Evolutionary conservation across 768 basidiomycete genomes (phyloP).

Genomic region (Cantharellus cinnabarinus): DNA sequence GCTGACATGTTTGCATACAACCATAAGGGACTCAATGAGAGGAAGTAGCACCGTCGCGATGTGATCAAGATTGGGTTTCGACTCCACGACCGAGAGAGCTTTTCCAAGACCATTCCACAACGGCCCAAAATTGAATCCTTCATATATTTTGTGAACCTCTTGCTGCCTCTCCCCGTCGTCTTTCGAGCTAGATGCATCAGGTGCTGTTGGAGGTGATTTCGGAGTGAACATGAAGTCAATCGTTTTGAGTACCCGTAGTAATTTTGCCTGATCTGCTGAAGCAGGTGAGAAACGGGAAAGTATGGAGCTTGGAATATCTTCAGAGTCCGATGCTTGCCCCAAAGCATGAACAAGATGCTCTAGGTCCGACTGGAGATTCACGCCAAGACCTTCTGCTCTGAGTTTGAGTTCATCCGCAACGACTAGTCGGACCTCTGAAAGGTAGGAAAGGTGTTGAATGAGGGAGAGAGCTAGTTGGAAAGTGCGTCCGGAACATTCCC

Average conservation of each 20-base stretch:
- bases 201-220: constrained; percentile 20
- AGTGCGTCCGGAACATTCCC: constrained; percentile 90
- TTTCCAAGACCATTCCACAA: constrained; percentile 84
- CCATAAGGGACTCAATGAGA: constrained; percentile 92
- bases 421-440: constrained; percentile 74
- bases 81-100: constrained; percentile 67
- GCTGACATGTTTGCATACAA: constrained; percentile 89
- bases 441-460: constrained; percentile 78
- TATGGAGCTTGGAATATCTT: constrained; percentile 40
- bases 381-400: constrained; percentile 78
- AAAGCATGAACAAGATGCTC: constrained; percentile 52
- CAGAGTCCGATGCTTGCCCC: constrained; percentile 28
- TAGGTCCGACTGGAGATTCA: constrained; percentile 51
- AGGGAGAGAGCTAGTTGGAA: constrained; percentile 84
- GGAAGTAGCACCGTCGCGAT: constrained; percentile 85
- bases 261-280: constrained; percentile 89
- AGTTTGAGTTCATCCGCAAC: constrained; percentile 72
- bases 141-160: constrained; percentile 74
- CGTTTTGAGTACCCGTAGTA: constrained; percentile 86
- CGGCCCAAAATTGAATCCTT: constrained; percentile 72
- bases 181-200: constrained; percentile 8
- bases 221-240: constrained; percentile 92
- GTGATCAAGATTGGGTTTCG: constrained; percentile 60
- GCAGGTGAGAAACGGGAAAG: constrained; percentile 85
- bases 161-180: constrained; percentile 24